These are phyloP conservation scores for Millerozyma miso DNA, from an alignment of 805 yeast species.

Conservation along the genomic window DNA sequence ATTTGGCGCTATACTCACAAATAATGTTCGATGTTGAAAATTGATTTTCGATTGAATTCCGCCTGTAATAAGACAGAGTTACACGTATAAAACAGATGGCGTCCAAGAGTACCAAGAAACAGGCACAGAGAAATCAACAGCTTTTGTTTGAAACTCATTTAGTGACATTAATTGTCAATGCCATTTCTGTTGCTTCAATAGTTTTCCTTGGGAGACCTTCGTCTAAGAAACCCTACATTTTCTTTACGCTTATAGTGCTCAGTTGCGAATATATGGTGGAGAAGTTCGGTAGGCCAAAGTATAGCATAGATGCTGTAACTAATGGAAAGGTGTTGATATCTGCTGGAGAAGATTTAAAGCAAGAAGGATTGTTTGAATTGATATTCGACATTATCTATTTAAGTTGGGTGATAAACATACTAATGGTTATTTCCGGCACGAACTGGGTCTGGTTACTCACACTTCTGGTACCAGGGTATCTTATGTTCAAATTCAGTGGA, in stretches of 20 bases:
- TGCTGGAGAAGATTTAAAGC: slow-evolving; percentile 60
- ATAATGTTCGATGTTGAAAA: no score
- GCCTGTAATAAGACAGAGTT: no score
- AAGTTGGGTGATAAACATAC: slow-evolving; percentile 54
- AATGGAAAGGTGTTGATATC: slow-evolving; percentile 33
- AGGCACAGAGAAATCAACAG: slow-evolving; percentile 38
- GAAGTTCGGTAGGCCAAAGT: slow-evolving; percentile 56
- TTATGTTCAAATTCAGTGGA: slow-evolving; percentile 43
- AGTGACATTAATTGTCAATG: slow-evolving; percentile 32
- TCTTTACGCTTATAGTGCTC: slow-evolving; percentile 34
- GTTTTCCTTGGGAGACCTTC: slow-evolving; percentile 43
- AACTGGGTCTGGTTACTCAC: slow-evolving; percentile 59
- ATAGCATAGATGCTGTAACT: slow-evolving; percentile 32
- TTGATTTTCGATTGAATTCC: no score
- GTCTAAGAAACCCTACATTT: slow-evolving; percentile 34
- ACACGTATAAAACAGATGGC: slow-evolving; percentile 48
- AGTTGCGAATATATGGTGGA: slow-evolving; percentile 53
- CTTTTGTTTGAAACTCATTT: slow-evolving; percentile 37
- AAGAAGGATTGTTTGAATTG: slow-evolving; percentile 66
- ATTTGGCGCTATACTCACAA: no score
- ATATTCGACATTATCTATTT: slow-evolving; percentile 66
- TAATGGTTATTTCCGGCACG: slow-evolving; percentile 51
- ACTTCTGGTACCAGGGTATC: slow-evolving; percentile 49
- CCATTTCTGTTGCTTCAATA: slow-evolving; percentile 32
- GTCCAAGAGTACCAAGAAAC: slow-evolving; percentile 52